Evolutionary conservation across 2,329 filamentous ascomycete species (phyloP).

Genomic region (Monilinia polystroma): DNA sequence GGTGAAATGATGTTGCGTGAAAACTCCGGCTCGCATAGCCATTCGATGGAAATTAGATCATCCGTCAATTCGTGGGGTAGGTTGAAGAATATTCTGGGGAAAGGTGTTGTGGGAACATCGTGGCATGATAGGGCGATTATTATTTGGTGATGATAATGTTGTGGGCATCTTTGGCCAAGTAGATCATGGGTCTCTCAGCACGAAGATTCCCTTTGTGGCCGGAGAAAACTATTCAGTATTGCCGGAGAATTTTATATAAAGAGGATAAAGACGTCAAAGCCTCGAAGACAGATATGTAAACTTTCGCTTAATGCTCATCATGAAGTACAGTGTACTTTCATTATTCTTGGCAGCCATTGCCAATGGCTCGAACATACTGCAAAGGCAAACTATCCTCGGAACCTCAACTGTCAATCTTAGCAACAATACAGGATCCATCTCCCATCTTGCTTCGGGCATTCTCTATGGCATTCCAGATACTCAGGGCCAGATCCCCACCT

Average conservation of each 20-base stretch:
- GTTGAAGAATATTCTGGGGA: not conserved
- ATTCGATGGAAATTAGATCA: not conserved
- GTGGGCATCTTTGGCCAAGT: not conserved
- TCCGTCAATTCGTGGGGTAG: not conserved
- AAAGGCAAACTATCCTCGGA: not conserved
- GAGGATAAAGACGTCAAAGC: not conserved
- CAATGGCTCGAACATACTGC: not conserved
- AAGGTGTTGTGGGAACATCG: not conserved
- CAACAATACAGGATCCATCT: conserved; percentile 36
- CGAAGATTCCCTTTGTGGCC: not conserved
- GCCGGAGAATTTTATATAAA: not conserved
- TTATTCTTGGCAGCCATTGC: not conserved
- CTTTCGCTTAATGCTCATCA: not conserved
- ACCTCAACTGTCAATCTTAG: conserved; percentile 35
- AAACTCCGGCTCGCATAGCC: not conserved
- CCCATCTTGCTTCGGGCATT: conserved; percentile 43
- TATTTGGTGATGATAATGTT: not conserved
- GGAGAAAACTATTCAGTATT: not conserved
- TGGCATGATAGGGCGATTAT: not conserved
- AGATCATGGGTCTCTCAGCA: not conserved
- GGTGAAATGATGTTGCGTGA: not conserved
- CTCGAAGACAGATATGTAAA: not conserved
- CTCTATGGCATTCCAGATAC: conserved; percentile 47
- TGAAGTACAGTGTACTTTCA: not conserved
- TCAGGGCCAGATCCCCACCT: conserved; percentile 42